Base-by-base conservation (phyloP, 2,329 filamentous ascomycete genomes). In the Colletotrichum agaves region DNA sequence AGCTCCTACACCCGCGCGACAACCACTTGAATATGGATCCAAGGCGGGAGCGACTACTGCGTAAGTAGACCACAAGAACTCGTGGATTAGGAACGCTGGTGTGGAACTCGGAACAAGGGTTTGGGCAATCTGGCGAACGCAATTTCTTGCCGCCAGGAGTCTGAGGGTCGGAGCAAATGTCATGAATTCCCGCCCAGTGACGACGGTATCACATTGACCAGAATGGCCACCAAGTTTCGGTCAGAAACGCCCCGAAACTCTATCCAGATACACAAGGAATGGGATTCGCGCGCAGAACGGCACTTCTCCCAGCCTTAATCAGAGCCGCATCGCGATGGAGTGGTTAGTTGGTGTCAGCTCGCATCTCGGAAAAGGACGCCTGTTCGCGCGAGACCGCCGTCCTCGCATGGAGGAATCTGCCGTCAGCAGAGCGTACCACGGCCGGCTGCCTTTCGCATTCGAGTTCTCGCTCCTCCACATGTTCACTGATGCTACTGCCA, bases 1-100 rank as follows among this genome's bases (percentile, higher is more conserved):
- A 69, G 62, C 43, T 67, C 8, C 57, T 67, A 62, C 57, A 69
- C 62, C 66, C 66, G 66, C 66, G 66, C 66, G 66, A 69, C 49
- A 69, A 68, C 44, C 31, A 47, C 19, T 61, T 43, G 12, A 17
- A 3, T 17, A 61, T 41, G 56, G 39, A 41, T 4, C 39, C 43
- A 35, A 27, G 43, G n/a, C n/a, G n/a, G n/a, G 49, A 47, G 41
- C 4, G 39, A 19, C 52, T 47, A 11, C n/a, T n/a, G 15, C 7
- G 33, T 10, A 13, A 37, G 2, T 7, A 27, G 23, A 27, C 5
- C 23, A 27, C 5, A 4, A 27, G 23, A 27, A 27, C 17, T 33
- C 21, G n/a, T 46, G 15, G 13, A 46, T 65, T 46, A 53, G 23
- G 49, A 12, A 35, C 15, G 12, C 19, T 3, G 23, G 57, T 59